Evolutionary conservation across 805 yeast species (phyloP).

Genomic region (Metschnikowia lachancei): DNA sequence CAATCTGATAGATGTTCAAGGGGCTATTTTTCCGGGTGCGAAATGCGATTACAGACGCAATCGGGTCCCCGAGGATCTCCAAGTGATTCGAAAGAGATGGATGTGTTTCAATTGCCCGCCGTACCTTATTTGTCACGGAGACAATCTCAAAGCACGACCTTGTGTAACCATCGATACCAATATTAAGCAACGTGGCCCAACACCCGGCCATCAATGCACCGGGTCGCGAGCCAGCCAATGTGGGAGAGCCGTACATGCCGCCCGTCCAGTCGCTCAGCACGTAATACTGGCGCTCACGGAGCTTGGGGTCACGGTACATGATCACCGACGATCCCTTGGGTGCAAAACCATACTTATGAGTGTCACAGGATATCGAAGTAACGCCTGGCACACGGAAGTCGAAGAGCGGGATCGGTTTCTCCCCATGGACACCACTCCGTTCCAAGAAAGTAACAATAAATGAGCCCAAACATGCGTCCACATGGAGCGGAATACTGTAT

Average conservation of each 20-base stretch:
- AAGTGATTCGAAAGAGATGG: slow-evolving; percentile 52
- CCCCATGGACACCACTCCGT: slow-evolving; percentile 51
- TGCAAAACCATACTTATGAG: slow-evolving; percentile 98
- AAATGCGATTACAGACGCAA: slow-evolving; percentile 79
- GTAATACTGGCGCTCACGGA: slow-evolving; percentile 81
- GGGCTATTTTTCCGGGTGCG: slow-evolving; percentile 38
- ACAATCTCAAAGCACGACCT: slow-evolving; percentile 67
- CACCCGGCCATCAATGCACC: slow-evolving; percentile 98
- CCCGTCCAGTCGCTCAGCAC: slow-evolving; percentile 86
- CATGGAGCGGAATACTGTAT: slow-evolving; percentile 82
- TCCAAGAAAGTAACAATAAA: slow-evolving; percentile 80
- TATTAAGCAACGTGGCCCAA: slow-evolving; percentile 85
- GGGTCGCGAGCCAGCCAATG: slow-evolving; percentile 94
- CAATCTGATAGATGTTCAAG: slow-evolving; percentile 69
- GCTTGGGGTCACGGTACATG: slow-evolving; percentile 71
- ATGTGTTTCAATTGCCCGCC: slow-evolving; percentile 41
- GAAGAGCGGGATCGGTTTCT: slow-evolving; percentile 48
- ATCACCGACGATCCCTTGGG: slow-evolving; percentile 94
- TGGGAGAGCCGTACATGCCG: slow-evolving; percentile 94
- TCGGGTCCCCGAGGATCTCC: slow-evolving; percentile 79
- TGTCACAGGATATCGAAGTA: slow-evolving; percentile 98
- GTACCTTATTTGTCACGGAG: slow-evolving; percentile 57
- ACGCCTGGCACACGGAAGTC: slow-evolving; percentile 87
- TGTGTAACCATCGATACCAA: slow-evolving; percentile 83
- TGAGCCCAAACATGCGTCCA: slow-evolving; percentile 94